These are phyloP conservation scores for Pseudocercospora crystallina DNA, from an alignment of 2,329 filamentous ascomycete species.

Conservation along the genomic window DNA sequence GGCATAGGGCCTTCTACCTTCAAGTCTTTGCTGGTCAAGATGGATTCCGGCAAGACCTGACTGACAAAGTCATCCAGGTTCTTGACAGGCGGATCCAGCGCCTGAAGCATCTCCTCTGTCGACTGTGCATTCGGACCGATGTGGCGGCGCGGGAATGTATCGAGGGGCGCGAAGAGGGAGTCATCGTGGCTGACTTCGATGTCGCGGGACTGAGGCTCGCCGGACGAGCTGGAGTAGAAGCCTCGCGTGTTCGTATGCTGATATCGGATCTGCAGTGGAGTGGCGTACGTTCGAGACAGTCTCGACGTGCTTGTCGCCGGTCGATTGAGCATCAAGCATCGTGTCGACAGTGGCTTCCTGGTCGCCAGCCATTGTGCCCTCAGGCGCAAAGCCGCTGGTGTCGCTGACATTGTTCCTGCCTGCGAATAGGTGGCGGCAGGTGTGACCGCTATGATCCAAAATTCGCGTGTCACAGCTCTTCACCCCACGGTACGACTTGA, in stretches of 20 bases:
- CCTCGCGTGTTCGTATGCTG: slow-evolving; percentile 14
- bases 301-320: slow-evolving; percentile 4
- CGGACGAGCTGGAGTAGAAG: slow-evolving; percentile 35
- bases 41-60: slow-evolving; percentile 78
- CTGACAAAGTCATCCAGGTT: slow-evolving; percentile 79
- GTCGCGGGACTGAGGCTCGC: slow-evolving; percentile 23
- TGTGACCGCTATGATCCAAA: too few relatives aligned
- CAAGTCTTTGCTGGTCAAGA: slow-evolving; percentile 67
- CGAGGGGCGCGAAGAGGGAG: slow-evolving; percentile 49
- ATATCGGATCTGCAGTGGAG: slow-evolving; percentile 10
- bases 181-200: slow-evolving; percentile 26
- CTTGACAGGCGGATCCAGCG: slow-evolving; percentile 70
- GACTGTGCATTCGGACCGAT: slow-evolving; percentile 77
- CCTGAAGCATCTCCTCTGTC: slow-evolving; percentile 74
- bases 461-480: too few relatives aligned
- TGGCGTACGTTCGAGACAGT: slow-evolving; percentile 10
- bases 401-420: slow-evolving; percentile 23
- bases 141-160: slow-evolving; percentile 76
- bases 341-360: slow-evolving; percentile 30
- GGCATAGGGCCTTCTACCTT: slow-evolving; percentile 53
- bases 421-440: slow-evolving; percentile 4
- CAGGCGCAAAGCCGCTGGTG: slow-evolving; percentile 29
- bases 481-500: too few relatives aligned
- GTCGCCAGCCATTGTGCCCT: slow-evolving; percentile 36
- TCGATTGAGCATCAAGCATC: slow-evolving; percentile 27